Evolutionary conservation across 495 filamentous ascomycete species (phyloP), one percentile per base, ranked within the genome.

Genomic region (Penicillium roqueforti): DNA sequence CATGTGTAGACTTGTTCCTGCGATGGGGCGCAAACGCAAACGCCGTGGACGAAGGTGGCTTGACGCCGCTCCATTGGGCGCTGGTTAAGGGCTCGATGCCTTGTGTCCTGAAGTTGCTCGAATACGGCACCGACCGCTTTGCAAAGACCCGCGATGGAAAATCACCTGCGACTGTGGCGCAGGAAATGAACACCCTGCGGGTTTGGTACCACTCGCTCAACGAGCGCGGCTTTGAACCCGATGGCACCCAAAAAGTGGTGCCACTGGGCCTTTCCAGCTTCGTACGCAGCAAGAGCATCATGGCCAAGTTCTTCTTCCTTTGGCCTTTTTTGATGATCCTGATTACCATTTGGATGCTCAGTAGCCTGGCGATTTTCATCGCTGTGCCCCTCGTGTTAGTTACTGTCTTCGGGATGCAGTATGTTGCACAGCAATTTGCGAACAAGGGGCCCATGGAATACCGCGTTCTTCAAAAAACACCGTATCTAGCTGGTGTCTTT

Each of bases 11-110:
- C 67, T 71, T 97, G 20, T 93, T 96, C 61, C 70, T 98, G 51
- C 85, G 91, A 54, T 98, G 93, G 92, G 93, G 93, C 23, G 93
- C 93, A 29, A 91, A 91, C 67, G 88, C 95, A 16, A 90, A 95
- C 68, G 86, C 89, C 29, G 83, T 81, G 40, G 93, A 98, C 64
- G 90, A 96, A 60, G 84, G 88, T 53, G 92, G 92, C 6, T 89
- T 97, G 62, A 93, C 91, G 2, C 89, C 95, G 3, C 76, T 98
- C 51, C 93, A 98, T 67, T 98, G 93, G 93, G 92, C 92, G 2
- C 76, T 98, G 48, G 95, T 98, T 13, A 92, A 92, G 68, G 95
- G 93, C 4, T 91, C 84, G 31, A 76, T 87, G 44, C 82, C 81
- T 1, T 96, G 91, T 69, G 87, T 97, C 59, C 80, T 90, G 65